Evolutionary conservation across 805 yeast species (phyloP).

Genomic region (Zygosaccharomyces pseudorouxii): DNA sequence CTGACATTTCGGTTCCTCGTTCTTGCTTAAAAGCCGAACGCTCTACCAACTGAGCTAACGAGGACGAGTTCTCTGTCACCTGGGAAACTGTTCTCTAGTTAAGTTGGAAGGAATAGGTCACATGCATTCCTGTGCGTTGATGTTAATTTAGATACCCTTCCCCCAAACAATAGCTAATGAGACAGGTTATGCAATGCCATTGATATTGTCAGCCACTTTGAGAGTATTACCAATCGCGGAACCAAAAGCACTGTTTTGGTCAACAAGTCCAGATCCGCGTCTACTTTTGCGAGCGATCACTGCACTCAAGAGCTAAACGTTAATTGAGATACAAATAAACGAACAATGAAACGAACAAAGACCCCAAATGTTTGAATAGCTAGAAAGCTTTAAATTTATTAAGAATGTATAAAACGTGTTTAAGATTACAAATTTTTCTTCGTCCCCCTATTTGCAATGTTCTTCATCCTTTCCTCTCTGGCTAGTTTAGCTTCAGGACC

Average conservation of each 20-base stretch:
- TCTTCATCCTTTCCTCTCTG: slow-evolving; percentile 56
- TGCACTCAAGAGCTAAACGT: no score
- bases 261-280: no score
- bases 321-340: neutral
- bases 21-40: slow-evolving; percentile 57
- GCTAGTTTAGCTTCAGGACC: slow-evolving; percentile 65
- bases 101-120: no score
- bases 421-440: slow-evolving; percentile 16
- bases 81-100: neutral
- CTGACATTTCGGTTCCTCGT: slow-evolving; percentile 46
- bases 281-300: no score
- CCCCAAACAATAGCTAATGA: no score
- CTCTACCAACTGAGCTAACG: slow-evolving; percentile 67
- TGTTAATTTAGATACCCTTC: no score
- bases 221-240: no score
- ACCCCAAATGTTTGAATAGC: neutral
- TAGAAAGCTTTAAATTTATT: neutral
- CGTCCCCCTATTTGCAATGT: slow-evolving; percentile 43
- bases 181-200: no score
- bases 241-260: no score
- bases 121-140: no score
- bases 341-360: neutral
- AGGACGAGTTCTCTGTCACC: slow-evolving; percentile 39
- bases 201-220: no score
- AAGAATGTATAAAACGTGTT: slow-evolving; percentile 2